Evolutionary conservation across 352 stramenopile genomes (phyloP), one percentile per base, ranked within the genome.

Genomic region (Aphanomyces stellatus): DNA sequence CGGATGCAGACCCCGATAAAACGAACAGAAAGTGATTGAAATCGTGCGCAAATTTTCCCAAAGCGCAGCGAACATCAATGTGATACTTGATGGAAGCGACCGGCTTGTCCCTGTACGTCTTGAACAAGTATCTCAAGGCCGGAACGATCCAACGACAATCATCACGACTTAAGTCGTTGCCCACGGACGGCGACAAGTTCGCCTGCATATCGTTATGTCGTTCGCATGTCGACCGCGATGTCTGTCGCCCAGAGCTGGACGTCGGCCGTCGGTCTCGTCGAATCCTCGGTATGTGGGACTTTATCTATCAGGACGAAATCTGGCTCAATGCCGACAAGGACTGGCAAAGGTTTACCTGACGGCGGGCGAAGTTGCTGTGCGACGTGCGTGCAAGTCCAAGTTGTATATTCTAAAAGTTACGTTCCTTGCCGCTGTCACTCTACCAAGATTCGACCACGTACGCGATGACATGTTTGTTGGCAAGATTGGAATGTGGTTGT

Each of bases 401-500:
- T 17, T 17, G 37, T 43, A 17, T 43, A 43, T 43, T 17, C 37
- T 17, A 43, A 43, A 17, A 43, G 37, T 43, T 17, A 43, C 17
- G 37, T 43, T 43, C 37, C 37, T 43, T 43, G 37, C 37, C 37
- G 10, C 37, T 43, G 37, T 43, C 17, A 17, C 37, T 10, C 37
- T 17, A 17, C 37, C 10, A 43, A 43, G 17, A 43, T 43, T 17
- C 37, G 37, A 43, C 37, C 10, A 17, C 37, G 37, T 10, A 43
- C 37, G 37, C 10, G 37, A 43, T 10, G 17, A 10, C 37, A 80
- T 17, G 37, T 69, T 69, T 6, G 53, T 72, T 31, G 64, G 68
- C 0, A 76, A 78, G 28, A 65, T 73, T 31, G 73, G 65, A 19
- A 72, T 73, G 1, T 74, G 70, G 67, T 42, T 51, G 3, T 74